Evolutionary conservation across 495 filamentous ascomycete species (phyloP).

Genomic region (Hypoxylon fragiforme): DNA sequence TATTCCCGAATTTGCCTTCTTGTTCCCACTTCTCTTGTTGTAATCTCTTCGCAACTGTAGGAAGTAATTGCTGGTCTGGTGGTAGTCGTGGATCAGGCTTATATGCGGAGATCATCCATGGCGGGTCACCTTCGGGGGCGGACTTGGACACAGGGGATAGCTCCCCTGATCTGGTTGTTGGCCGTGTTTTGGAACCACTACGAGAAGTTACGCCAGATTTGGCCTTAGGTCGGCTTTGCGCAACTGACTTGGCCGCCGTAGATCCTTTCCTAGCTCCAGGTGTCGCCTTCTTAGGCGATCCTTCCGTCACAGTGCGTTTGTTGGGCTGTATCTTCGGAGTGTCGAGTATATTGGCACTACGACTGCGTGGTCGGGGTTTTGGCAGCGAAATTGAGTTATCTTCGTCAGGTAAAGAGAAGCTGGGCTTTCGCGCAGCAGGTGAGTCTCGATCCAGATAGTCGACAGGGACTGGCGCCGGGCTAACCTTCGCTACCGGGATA

Average conservation of each 20-base stretch:
- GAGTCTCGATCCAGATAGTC: constrained; percentile 73
- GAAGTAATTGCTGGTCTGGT: constrained; percentile 92
- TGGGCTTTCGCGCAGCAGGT: constrained; percentile 64
- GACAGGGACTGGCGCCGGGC: constrained; percentile 72
- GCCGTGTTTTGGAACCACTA: constrained; percentile 60
- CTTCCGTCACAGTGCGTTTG: constrained; percentile 48
- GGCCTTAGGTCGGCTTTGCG: constrained; percentile 63
- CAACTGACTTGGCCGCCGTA: constrained; percentile 46
- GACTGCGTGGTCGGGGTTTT: constrained; percentile 69
- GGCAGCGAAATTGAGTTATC: constrained; percentile 60
- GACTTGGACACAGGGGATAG: constrained; percentile 44
- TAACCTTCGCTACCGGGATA: constrained; percentile 81
- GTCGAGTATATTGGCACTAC: constrained; percentile 61
- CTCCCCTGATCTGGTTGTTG: constrained; percentile 56
- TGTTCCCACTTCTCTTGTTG: constrained; percentile 95
- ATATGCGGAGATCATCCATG: constrained; percentile 93
- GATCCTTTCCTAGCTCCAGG: constrained; percentile 45
- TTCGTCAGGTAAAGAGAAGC: constrained; percentile 46
- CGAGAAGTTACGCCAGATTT: constrained; percentile 56
- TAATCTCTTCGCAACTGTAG: constrained; percentile 87
- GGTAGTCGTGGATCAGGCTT: constrained; percentile 93
- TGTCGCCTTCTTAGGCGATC: constrained; percentile 50
- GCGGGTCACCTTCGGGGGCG: constrained; percentile 86
- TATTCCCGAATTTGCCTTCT: constrained; percentile 78
- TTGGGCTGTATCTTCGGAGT: constrained; percentile 44